Percentiles rank a stretch among this genome's conserved stretches.
These are phyloP conservation scores for Marchantia paleacea DNA, from an alignment of 225 moss, liverwort and hornwort species.

Conservation along the genomic window DNA sequence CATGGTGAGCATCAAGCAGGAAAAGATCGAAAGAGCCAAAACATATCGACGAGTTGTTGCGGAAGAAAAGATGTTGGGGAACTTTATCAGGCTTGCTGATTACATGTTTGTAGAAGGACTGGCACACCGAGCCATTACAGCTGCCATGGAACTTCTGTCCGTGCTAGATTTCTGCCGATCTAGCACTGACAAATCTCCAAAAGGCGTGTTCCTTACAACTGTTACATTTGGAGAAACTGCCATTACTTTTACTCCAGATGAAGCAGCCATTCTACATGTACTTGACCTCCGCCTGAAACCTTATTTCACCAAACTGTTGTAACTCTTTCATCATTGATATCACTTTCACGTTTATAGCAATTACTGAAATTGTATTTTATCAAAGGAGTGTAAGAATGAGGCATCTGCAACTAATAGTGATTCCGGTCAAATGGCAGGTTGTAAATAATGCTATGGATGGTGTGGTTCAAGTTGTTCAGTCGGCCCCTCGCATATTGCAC, in stretches of 20 bases:
- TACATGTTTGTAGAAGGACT: conserved; percentile 87
- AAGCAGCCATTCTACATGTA: conserved; percentile 54
- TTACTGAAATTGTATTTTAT: no score
- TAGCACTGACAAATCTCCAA: conserved; percentile 59
- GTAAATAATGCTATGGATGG: conserved; percentile 65
- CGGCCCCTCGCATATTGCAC: conserved; percentile 69
- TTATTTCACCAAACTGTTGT: neutral
- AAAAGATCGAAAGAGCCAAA: conserved; percentile 77
- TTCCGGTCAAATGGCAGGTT: conserved; percentile 39
- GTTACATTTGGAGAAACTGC: conserved; percentile 58
- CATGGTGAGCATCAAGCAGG: conserved; percentile 82
- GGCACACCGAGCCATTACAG: conserved; percentile 58
- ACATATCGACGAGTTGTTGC: conserved; percentile 80
- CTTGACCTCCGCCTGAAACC: conserved; percentile 6
- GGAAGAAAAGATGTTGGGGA: conserved; percentile 90
- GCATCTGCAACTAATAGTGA: neutral
- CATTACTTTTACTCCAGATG: conserved; percentile 66
- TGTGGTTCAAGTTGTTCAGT: conserved; percentile 67
- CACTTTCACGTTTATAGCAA: neutral
- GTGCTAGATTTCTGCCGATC: conserved; percentile 65
- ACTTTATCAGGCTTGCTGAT: conserved; percentile 71
- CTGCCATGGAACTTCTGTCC: conserved; percentile 62
- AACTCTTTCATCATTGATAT: neutral
- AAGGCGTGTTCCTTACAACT: conserved; percentile 66
- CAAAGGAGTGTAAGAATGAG: neutral